Percentiles rank a stretch among this genome's conserved stretches.
These are phyloP conservation scores for Dendrothele bispora DNA, from an alignment of 768 basidiomycete species.

Conservation along the genomic window DNA sequence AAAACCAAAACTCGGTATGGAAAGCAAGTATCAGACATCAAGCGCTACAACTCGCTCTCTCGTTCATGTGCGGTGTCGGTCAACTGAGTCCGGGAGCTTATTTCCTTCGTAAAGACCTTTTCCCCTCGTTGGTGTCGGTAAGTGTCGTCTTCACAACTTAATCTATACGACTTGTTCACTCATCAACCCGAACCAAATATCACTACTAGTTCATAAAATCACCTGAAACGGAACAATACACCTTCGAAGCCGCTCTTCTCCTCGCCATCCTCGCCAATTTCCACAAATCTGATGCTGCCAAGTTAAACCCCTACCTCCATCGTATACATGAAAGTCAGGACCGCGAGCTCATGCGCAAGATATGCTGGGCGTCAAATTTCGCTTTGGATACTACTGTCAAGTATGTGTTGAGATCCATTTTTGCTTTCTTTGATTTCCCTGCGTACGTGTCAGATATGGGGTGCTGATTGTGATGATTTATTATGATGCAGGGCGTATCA, in stretches of 20 bases:
- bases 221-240: slow-evolving; percentile 52
- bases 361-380: slow-evolving; percentile 57
- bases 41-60: slow-evolving; percentile 55
- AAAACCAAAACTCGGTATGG: slow-evolving; percentile 5
- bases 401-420: slow-evolving; percentile 31
- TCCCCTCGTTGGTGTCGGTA: slow-evolving; percentile 51
- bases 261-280: slow-evolving; percentile 68
- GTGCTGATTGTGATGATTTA: too few species aligned
- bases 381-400: slow-evolving; percentile 50
- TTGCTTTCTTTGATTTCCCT: neutral
- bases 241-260: slow-evolving; percentile 60
- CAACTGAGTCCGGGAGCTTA: slow-evolving; percentile 74
- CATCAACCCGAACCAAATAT: too few species aligned
- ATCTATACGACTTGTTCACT: neutral
- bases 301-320: slow-evolving; percentile 64
- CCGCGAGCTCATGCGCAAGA: slow-evolving; percentile 51
- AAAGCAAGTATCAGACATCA: slow-evolving; percentile 51
- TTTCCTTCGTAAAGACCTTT: slow-evolving; percentile 62
- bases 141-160: slow-evolving; percentile 17
- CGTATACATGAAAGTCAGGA: slow-evolving; percentile 49
- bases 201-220: slow-evolving; percentile 51
- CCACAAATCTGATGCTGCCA: slow-evolving; percentile 71
- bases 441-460: neutral
- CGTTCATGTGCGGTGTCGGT: slow-evolving; percentile 57
- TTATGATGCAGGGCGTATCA: slow-evolving; percentile 66